Conservation (phyloP, 2,329 filamentous ascomycete genomes). For the Aspergillus sp. region DNA sequence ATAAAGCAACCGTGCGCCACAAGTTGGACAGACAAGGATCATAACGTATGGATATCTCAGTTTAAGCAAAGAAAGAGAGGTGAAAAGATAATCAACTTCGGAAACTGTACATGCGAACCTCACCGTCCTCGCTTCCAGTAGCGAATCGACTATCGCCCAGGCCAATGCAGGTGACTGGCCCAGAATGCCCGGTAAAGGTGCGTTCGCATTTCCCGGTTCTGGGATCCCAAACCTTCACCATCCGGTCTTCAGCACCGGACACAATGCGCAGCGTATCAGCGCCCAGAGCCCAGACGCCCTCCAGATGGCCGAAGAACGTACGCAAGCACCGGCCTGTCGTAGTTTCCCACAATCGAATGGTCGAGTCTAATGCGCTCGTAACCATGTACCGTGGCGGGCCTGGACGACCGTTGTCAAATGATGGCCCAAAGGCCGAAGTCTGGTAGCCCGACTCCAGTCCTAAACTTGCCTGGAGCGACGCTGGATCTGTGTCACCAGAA, state of each 20-base stretch:
- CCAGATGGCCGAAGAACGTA: constrained; percentile 93
- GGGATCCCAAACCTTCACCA: constrained; percentile 95
- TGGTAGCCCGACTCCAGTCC: constrained; percentile 27
- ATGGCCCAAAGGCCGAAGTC: constrained; percentile 50
- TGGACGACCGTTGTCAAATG: constrained; percentile 58
- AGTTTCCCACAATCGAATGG: constrained; percentile 87
- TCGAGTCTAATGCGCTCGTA: constrained; percentile 83
- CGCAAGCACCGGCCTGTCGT: constrained; percentile 71
- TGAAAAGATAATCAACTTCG: constrained; percentile 20
- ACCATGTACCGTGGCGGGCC: constrained; percentile 84
- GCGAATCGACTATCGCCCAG: constrained; percentile 83
- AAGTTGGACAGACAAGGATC: neutral
- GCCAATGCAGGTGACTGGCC: constrained; percentile 86
- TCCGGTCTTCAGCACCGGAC: constrained; percentile 82
- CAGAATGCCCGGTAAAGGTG: constrained; percentile 83
- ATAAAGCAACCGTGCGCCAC: neutral
- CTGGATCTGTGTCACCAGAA: constrained; percentile 22
- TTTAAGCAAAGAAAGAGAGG: constrained; percentile 4
- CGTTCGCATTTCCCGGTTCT: constrained; percentile 83
- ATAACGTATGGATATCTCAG: constrained; percentile 3
- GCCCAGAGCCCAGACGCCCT: constrained; percentile 88
- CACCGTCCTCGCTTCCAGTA: constrained; percentile 87
- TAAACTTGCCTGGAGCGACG: constrained; percentile 17
- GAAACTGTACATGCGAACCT: constrained; percentile 78
- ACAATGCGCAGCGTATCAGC: constrained; percentile 84